Conservation (phyloP, 306 rosid genomes). For the Cucurbita pepo region DNA sequence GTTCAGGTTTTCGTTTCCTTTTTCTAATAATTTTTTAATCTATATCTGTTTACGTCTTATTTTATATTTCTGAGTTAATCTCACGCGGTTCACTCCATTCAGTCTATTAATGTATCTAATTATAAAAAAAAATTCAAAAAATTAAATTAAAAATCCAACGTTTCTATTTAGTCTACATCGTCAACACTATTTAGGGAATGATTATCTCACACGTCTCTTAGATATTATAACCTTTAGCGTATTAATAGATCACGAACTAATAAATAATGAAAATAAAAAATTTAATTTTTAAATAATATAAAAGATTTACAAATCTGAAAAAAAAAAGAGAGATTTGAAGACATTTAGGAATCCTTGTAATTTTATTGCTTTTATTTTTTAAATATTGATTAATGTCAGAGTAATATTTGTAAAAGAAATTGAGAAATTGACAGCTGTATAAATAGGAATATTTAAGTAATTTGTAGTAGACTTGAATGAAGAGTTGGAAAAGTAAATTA, state of each 20-base stretch:
- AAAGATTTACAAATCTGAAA: neutral
- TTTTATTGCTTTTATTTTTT: neutral
- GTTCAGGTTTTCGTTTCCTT: neutral
- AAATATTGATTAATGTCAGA: neutral
- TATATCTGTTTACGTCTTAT: neutral
- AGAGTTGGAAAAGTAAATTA: neutral
- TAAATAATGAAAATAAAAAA: no score
- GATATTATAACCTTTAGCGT: no score
- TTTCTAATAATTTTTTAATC: neutral
- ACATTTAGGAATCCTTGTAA: neutral
- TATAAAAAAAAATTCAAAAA: no score
- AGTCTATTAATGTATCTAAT: no score
- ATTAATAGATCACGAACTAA: no score
- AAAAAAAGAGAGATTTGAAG: neutral
- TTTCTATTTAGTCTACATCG: neutral
- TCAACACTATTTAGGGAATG: neutral
- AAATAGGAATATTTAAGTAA: neutral
- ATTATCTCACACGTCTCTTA: neutral
- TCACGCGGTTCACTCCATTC: no score
- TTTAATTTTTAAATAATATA: neutral
- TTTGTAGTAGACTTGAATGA: neutral
- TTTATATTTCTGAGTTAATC: no score
- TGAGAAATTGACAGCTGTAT: neutral
- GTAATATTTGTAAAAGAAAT: neutral
- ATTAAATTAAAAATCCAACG: no score